phyloP scores from a whole-genome alignment of 805 yeast genomes.

The Candida caryicola region DNA sequence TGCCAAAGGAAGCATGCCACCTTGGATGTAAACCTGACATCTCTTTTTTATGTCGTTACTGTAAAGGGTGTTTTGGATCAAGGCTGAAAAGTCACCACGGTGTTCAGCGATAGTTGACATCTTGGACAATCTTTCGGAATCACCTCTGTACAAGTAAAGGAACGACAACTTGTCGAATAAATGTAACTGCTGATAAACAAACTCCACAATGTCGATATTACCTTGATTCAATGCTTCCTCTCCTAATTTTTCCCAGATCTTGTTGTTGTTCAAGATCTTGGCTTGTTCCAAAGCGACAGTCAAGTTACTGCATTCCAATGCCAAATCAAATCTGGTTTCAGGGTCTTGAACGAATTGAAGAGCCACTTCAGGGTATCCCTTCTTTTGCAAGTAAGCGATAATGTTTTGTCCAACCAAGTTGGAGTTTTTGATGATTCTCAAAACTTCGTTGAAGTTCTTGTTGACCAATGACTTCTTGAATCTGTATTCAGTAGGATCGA shows the following conservation, averaged over 20 bases:
- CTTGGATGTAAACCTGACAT: conserved; percentile 66
- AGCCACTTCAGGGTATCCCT: conserved; percentile 97
- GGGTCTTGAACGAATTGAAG: conserved; percentile 95
- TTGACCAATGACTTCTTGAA: conserved; percentile 91
- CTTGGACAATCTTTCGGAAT: conserved; percentile 65
- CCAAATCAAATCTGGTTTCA: conserved; percentile 92
- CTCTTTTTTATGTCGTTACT: conserved; percentile 73
- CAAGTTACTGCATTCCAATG: conserved; percentile 89
- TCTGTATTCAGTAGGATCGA: conserved; percentile 96
- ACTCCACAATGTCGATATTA: conserved; percentile 78
- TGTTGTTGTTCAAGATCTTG: conserved; percentile 60
- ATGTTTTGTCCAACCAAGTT: conserved; percentile 96
- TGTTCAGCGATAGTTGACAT: conserved; percentile 90
- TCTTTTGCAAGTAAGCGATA: conserved; percentile 88
- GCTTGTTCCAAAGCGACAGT: conserved; percentile 89
- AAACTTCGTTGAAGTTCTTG: conserved; percentile 87
- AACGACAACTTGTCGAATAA: conserved; percentile 87
- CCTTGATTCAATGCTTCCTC: conserved; percentile 89
- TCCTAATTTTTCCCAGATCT: conserved; percentile 79
- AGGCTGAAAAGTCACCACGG: conserved; percentile 75
- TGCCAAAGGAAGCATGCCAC: conserved; percentile 85
- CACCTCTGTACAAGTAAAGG: conserved; percentile 83
- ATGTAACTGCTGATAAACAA: conserved; percentile 83
- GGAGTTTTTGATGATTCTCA: conserved; percentile 82
- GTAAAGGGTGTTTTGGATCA: conserved; percentile 80